Percentiles rank a stretch among this genome's conserved stretches.
Evolutionary conservation across 768 basidiomycete species (phyloP).

Genomic region (Podaxis rugospora): DNA sequence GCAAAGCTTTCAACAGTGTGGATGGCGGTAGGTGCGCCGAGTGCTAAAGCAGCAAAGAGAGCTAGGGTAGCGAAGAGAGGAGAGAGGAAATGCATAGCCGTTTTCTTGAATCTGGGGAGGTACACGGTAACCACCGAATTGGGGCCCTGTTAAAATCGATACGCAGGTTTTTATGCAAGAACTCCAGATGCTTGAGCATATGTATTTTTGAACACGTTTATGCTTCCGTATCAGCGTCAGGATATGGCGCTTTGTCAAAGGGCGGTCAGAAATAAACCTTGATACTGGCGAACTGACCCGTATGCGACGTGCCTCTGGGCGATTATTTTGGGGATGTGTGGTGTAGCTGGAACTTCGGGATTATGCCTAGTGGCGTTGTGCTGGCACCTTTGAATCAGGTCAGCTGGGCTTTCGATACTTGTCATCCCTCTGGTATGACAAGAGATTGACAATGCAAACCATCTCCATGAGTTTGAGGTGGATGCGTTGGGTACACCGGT

Average conservation of each 20-base stretch:
- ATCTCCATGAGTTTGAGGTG: too few species aligned
- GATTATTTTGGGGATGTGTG: neutral
- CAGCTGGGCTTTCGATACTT: neutral
- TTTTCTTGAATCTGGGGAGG: neutral
- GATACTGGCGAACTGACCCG: neutral
- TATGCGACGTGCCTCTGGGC: neutral
- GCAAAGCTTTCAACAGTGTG: constrained; percentile 19
- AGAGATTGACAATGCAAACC: too few species aligned
- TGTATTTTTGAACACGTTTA: neutral
- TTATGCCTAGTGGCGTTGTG: neutral
- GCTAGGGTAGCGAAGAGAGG: neutral
- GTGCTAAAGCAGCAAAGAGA: constrained; percentile 7
- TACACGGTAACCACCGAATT: too few species aligned
- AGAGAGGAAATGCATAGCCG: neutral
- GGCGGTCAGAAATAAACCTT: neutral
- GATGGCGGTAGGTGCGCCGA: constrained; percentile 16
- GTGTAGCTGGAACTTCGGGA: constrained; percentile 3
- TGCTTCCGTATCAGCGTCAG: too few species aligned
- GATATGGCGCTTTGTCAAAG: neutral
- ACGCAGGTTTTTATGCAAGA: neutral
- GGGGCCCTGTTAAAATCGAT: too few species aligned
- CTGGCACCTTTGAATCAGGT: neutral
- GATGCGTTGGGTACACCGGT: too few species aligned
- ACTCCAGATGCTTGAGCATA: neutral
- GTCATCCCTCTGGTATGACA: too few species aligned